phyloP scores from a whole-genome alignment of 306 rosid genomes.

The Senna tora region DNA sequence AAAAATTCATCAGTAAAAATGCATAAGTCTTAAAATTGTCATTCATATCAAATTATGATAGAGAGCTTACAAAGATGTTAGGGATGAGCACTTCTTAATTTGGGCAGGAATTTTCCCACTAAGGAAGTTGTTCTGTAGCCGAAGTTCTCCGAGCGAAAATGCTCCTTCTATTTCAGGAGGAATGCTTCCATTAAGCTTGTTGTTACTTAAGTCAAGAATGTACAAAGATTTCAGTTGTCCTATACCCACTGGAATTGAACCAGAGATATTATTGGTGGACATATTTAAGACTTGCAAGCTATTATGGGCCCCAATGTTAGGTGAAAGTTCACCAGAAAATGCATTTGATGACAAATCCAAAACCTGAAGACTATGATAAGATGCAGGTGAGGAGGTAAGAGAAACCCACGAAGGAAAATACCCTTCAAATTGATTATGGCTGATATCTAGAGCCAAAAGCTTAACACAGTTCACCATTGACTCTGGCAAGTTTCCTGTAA shows the following conservation, averaged over 20 bases:
- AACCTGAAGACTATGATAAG: constrained; percentile 63
- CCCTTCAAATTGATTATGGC: constrained; percentile 70
- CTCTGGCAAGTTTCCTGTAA: constrained; percentile 76
- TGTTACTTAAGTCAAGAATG: constrained; percentile 74
- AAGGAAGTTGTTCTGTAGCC: constrained; percentile 76
- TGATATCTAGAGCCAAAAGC: constrained; percentile 67
- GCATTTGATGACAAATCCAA: constrained; percentile 84
- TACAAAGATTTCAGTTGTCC: constrained; percentile 66
- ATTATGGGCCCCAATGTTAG: constrained; percentile 58
- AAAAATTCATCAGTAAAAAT: constrained; percentile 36
- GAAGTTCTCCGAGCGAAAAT: constrained; percentile 65
- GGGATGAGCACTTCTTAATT: constrained; percentile 65
- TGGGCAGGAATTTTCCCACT: constrained; percentile 76
- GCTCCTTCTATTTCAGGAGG: constrained; percentile 78
- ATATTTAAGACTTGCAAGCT: constrained; percentile 75
- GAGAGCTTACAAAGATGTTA: constrained; percentile 72
- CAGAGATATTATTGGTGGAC: constrained; percentile 70
- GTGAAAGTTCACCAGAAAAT: constrained; percentile 62
- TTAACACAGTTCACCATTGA: constrained; percentile 59
- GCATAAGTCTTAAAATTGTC: constrained; percentile 16
- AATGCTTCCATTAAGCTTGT: constrained; percentile 77
- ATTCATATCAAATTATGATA: constrained; percentile 1
- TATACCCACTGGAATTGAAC: constrained; percentile 71
- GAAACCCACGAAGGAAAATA: constrained; percentile 76
- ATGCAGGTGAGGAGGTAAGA: constrained; percentile 39